Percentiles rank a stretch among this genome's conserved stretches.
phyloP scores from a whole-genome alignment of 208 protist species.

The Crithidia expoeki region DNA sequence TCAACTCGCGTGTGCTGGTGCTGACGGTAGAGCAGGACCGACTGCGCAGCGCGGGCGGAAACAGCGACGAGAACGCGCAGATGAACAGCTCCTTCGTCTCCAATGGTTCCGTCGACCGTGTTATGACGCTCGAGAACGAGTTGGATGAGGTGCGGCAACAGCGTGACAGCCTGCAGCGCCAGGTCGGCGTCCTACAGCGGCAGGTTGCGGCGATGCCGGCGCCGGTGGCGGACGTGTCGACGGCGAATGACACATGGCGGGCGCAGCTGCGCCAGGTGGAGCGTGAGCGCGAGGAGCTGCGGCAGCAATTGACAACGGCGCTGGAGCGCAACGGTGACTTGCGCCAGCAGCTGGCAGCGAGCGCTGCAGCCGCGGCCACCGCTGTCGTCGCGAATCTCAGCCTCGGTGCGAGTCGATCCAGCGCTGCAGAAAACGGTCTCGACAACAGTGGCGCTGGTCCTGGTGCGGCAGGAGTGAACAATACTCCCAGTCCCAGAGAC shows the following conservation, averaged over 20 bases:
- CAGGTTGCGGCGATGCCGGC: conserved; percentile 52
- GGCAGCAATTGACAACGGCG: conserved; percentile 44
- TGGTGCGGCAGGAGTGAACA: background rate
- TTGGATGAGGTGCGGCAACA: conserved; percentile 62
- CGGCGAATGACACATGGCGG: conserved; percentile 42
- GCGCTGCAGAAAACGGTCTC: background rate
- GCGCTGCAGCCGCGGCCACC: background rate
- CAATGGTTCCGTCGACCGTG: conserved; percentile 65
- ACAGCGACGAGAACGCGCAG: conserved; percentile 21
- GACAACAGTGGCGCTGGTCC: background rate
- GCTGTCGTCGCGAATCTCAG: background rate
- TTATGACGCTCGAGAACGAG: conserved; percentile 71
- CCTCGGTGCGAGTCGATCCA: background rate
- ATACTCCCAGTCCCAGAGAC: background rate
- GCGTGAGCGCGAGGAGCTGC: conserved; percentile 61
- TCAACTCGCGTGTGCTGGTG: conserved; percentile 53
- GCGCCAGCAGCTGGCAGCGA: conserved; percentile 29
- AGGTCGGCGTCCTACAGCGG: conserved; percentile 58
- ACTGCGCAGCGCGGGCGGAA: conserved; percentile 28
- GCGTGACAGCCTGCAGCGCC: conserved; percentile 59
- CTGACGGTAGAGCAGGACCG: conserved; percentile 35
- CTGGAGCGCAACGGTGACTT: conserved; percentile 33
- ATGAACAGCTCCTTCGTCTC: conserved; percentile 62
- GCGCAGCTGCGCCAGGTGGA: conserved; percentile 67
- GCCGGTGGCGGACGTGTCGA: conserved; percentile 30